A percentile compares a stretch with the other conserved stretches of the same genome.
Evolutionary conservation across 345 rosid species (phyloP).

Genomic region (Aurinia saxatilis): DNA sequence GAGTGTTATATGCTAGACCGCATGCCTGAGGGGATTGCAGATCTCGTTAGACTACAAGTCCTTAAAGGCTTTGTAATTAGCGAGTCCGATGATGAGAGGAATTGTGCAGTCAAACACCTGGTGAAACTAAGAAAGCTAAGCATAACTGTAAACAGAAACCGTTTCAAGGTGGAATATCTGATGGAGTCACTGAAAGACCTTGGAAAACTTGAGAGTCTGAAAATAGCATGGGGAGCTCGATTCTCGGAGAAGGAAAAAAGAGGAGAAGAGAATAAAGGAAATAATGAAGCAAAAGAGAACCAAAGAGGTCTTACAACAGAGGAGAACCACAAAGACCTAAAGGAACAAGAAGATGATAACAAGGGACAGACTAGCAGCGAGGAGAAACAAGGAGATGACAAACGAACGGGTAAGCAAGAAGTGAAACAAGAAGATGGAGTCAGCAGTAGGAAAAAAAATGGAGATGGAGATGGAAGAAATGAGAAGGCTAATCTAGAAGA

Average conservation of each 20-base stretch:
- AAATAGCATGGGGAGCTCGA: conserved; percentile 36
- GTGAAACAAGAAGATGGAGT: neutral
- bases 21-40: conserved; percentile 35
- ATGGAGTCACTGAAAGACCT: conserved; percentile 1
- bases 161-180: neutral
- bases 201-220: conserved; percentile 21
- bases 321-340: neutral
- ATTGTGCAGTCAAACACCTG: conserved; percentile 17
- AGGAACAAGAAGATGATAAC: neutral
- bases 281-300: neutral
- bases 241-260: neutral
- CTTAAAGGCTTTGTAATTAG: conserved; percentile 56
- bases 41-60: conserved; percentile 37
- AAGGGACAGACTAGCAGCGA: conserved; percentile 6
- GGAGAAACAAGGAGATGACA: neutral
- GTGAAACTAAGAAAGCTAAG: conserved; percentile 30
- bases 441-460: neutral
- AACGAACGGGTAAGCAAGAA: neutral
- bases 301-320: neutral
- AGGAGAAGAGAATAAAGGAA: neutral
- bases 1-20: conserved; percentile 44
- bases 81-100: neutral
- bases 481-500: neutral
- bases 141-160: conserved; percentile 16
- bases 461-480: neutral